Base-by-base conservation (phyloP, 108 stramenopile genomes). In the Chaetoceros muelleri region DNA sequence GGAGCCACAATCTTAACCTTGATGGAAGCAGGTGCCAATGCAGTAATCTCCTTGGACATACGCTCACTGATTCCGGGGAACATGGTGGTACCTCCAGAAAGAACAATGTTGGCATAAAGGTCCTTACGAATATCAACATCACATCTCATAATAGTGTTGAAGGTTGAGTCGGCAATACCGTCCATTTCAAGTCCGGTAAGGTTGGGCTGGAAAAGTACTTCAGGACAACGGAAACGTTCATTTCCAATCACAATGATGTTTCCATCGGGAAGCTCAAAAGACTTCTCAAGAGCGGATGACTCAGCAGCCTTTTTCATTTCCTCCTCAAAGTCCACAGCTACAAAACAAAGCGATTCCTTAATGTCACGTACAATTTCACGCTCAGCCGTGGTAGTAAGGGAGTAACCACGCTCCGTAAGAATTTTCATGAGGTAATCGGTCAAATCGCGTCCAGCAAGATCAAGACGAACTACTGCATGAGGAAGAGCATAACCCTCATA, bases 61-160 rank as follows among this genome's bases (percentile, higher is more conserved):
- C 99, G 95, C 78, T 97, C 97, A 62, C 76, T 87, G 75, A 99
- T 98, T 66, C 97, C 97, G 23, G 96, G 95, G 87, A 95, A 99
- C 97, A 95, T 95, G 72, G 95, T 95, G 65, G 95, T 95, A 57
- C 95, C 95, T 67, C 88, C 88, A 57, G 88, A 95, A 63, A 93
- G 79, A 23, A 93, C 91, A 78, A 93, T 93, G 73, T 93, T 93
- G 71, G 87, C 87, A 59, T 93, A 93, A 53, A 95, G 67, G 57
- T 95, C 90, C 88, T 95, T 95, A 66, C 97, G 92, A 73, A 99
- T 97, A 75, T 98, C 97, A 52, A 99, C 96, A 79, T 98, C 96
- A 73, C 98, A 99, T 86, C 95, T 97, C 97, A 98, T 97, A 76
- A 99, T 96, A 58, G 98, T 97, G 70, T 97, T 90, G 92, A 98